A percentile compares a stretch with the other conserved stretches of the same genome.
Evolutionary conservation across 1,284 basidiomycete species (phyloP).

Genomic region (Ceratobasidium sp.): DNA sequence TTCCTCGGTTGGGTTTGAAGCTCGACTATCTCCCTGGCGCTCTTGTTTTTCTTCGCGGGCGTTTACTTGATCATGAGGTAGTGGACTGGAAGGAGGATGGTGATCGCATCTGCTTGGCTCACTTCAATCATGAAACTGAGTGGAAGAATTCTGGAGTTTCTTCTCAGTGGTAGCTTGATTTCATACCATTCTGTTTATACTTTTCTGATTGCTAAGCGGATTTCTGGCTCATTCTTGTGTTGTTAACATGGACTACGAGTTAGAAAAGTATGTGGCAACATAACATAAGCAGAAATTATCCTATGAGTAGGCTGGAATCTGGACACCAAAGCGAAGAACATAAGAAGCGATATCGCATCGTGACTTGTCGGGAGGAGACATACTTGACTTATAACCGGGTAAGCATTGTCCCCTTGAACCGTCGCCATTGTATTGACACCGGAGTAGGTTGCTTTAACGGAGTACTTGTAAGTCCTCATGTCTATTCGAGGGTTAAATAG

Average conservation of each 20-base stretch:
- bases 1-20: background rate
- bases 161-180: too few relatives aligned
- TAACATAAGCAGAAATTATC: too few relatives aligned
- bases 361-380: conserved; percentile 70
- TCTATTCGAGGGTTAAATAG: too few relatives aligned
- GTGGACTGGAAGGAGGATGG: background rate
- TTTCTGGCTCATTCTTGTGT: too few relatives aligned
- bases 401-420: background rate
- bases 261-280: too few relatives aligned
- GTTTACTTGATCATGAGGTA: background rate
- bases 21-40: background rate
- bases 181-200: too few relatives aligned
- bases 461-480: conserved; percentile 45
- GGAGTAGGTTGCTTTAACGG: conserved; percentile 26
- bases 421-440: background rate
- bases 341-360: conserved; percentile 62
- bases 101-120: background rate
- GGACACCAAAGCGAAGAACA: too few relatives aligned
- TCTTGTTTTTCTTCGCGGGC: background rate
- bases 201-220: too few relatives aligned
- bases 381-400: conserved; percentile 53
- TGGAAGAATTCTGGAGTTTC: background rate
- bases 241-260: too few relatives aligned
- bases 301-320: too few relatives aligned
- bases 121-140: background rate